Evolutionary conservation across 495 filamentous ascomycete genomes (phyloP).

Genomic region (Aspergillus baeticus): DNA sequence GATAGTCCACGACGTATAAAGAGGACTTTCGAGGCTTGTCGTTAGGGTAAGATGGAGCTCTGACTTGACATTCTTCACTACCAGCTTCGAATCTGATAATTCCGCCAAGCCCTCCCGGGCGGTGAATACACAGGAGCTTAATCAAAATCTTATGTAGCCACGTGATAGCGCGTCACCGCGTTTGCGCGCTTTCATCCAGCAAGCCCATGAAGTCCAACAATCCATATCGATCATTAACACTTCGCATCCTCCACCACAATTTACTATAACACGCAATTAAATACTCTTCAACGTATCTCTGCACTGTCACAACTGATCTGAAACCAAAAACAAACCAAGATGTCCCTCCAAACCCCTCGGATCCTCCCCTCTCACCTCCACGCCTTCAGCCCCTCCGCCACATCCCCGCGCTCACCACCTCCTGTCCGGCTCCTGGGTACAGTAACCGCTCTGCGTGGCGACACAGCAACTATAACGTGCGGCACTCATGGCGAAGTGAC

Average conservation of each 20-base stretch:
- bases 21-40: neutral
- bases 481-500: slow-evolving; percentile 64
- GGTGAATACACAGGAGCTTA: neutral
- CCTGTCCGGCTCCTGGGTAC: slow-evolving; percentile 86
- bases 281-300: too few relatives aligned
- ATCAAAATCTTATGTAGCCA: slow-evolving; percentile 1
- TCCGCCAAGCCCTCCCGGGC: slow-evolving; percentile 5
- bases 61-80: too few relatives aligned
- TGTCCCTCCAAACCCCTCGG: slow-evolving; percentile 64
- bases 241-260: neutral
- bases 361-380: slow-evolving; percentile 66
- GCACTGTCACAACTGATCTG: slow-evolving; percentile 14
- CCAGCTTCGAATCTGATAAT: neutral
- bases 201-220: too few relatives aligned
- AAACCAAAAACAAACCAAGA: slow-evolving; percentile 21
- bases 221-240: neutral
- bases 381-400: slow-evolving; percentile 52
- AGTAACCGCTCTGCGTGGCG: slow-evolving; percentile 75
- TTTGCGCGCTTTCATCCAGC: neutral
- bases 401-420: slow-evolving; percentile 43
- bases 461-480: slow-evolving; percentile 75
- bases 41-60: too few relatives aligned
- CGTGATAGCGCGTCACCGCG: slow-evolving; percentile 16
- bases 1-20: neutral
- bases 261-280: neutral